Percentiles rank a stretch among this genome's conserved stretches.
Conservation (phyloP, 495 filamentous ascomycete genomes). For the Penicillium turbatum region DNA sequence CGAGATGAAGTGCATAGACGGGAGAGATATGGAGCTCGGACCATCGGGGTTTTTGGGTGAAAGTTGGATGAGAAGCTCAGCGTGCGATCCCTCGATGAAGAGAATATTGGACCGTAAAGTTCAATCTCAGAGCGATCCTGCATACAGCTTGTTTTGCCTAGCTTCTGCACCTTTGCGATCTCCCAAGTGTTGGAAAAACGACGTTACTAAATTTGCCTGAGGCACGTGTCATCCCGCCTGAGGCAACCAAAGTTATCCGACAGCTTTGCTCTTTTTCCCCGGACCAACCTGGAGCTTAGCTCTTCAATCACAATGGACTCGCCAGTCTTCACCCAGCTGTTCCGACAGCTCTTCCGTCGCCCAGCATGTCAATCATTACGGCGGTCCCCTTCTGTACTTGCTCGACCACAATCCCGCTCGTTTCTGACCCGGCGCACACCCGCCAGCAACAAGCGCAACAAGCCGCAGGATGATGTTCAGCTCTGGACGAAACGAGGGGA, state of each 20-base stretch:
- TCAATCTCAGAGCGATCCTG: background rate
- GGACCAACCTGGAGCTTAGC: slow-evolving; percentile 4
- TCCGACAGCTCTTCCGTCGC: slow-evolving; percentile 77
- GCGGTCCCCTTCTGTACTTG: slow-evolving; percentile 24
- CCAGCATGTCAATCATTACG: slow-evolving; percentile 57
- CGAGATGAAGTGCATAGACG: slow-evolving; percentile 3
- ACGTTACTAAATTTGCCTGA: slow-evolving; percentile 7
- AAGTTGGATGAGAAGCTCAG: background rate
- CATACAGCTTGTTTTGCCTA: background rate
- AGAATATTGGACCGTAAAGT: background rate
- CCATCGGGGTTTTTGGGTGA: background rate
- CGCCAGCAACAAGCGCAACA: slow-evolving; percentile 34
- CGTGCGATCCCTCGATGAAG: background rate
- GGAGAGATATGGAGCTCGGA: slow-evolving; percentile 2
- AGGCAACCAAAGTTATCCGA: background rate
- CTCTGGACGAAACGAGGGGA: slow-evolving; percentile 78
- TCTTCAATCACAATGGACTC: slow-evolving; percentile 67
- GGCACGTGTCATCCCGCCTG: slow-evolving; percentile 16
- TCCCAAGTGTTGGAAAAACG: background rate
- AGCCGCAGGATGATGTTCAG: slow-evolving; percentile 28
- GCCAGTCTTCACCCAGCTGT: slow-evolving; percentile 68
- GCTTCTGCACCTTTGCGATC: background rate
- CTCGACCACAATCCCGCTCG: slow-evolving; percentile 36
- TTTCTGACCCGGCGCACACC: slow-evolving; percentile 38
- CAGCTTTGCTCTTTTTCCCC: slow-evolving; percentile 4